Base-by-base conservation (phyloP, 73 alveolate genomes). In the Breviolum minutum region DNA sequence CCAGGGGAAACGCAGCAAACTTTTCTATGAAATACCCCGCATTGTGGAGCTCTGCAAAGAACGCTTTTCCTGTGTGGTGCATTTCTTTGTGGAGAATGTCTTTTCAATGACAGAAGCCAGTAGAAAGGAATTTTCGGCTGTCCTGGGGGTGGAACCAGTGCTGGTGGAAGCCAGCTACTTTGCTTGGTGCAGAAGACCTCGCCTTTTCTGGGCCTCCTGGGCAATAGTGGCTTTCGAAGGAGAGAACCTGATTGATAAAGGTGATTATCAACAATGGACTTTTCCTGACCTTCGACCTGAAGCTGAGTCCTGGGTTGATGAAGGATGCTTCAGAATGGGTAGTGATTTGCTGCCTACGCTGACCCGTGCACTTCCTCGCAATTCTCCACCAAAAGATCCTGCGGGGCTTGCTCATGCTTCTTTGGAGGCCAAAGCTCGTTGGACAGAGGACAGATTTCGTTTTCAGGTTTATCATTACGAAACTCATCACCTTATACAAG, bases 181-280 rank as follows among this genome's bases (percentile, higher is more conserved):
- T 26, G 9, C 94, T 0, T n/a, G 80, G 63, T 61, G 79, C 17
- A 60, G 80, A 0, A 24, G 94, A 3, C 94, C 94, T 0, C 77
- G 94, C 10, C 62, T 85, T 27, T 85, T 62, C 27, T 85, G 94
- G 94, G 16, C 63, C 29, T 14, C 32, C 63, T 85, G 94, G 94
- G 24, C 0, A 0, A 11, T 63, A 10, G 17, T 0, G 0, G 63
- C 64, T 0, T 17, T 17, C 5, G 48, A 7, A 0, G 63, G 24
- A 1, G 94, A 85, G 24, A 5, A 12, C 0, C 19, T 85, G 5
- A 3, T 1, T 13, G 79, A 12, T 13, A 76, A 62, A 5, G 40
- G 13, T 0, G 80, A 17, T 0, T 26, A 63, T 27, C 60, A 0
- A 0, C 62, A 29, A 2, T 85, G 94, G 94, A 6, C 11, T 13